phyloP scores from a whole-genome alignment of 352 stramenopile genomes.

The Pythium brachiatum region DNA sequence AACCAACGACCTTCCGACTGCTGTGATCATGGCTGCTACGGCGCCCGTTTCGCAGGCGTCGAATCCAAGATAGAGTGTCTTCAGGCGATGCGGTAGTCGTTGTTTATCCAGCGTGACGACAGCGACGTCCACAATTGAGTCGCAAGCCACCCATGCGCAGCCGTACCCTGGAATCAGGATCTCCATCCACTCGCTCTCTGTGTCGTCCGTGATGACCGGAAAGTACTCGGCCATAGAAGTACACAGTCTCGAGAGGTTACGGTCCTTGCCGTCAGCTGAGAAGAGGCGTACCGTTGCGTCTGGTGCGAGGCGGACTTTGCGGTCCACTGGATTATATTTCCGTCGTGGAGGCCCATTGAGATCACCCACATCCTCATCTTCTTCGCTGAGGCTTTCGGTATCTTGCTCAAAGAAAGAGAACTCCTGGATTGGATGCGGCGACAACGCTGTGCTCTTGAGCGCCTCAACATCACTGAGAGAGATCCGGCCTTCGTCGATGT shows the following conservation, averaged over 20 bases:
- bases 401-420: background rate
- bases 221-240: background rate
- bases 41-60: background rate
- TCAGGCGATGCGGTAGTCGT: background rate
- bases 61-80: background rate
- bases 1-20: background rate
- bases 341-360: background rate
- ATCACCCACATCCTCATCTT: background rate
- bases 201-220: background rate
- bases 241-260: background rate
- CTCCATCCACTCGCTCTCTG: conserved; percentile 6
- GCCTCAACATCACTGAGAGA: background rate
- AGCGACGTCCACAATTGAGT: background rate
- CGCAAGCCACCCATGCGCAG: background rate
- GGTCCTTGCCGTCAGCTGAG: background rate
- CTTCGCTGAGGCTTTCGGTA: background rate
- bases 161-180: conserved; percentile 2
- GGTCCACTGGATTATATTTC: background rate
- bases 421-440: background rate
- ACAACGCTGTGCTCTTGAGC: background rate
- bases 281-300: background rate
- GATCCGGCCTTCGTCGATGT: conserved; percentile 3
- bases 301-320: background rate
- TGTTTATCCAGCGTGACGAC: background rate
- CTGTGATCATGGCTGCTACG: background rate